Percentiles rank a stretch among this genome's conserved stretches.
phyloP scores from a whole-genome alignment of 225 moss, liverwort and hornwort genomes.

The Sphagnum contortum region DNA sequence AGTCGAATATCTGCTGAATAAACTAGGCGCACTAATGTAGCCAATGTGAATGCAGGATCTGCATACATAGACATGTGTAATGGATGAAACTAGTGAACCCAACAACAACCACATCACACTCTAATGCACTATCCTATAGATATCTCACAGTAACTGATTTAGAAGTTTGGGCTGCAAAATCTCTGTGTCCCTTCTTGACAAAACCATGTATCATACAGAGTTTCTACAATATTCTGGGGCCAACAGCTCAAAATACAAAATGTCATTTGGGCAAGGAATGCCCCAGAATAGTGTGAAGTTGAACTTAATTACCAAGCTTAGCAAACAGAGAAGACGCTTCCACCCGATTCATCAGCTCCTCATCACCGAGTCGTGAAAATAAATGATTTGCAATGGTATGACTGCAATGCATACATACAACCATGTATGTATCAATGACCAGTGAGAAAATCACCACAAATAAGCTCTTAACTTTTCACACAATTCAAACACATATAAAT shows the following conservation, averaged over 20 bases:
- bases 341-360: conserved; percentile 85
- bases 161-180: no score
- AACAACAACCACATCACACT: no score
- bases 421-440: background rate
- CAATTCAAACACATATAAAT: no score
- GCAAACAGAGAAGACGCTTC: conserved; percentile 94
- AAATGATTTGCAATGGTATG: conserved; percentile 79
- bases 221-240: no score
- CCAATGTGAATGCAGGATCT: conserved; percentile 82
- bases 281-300: background rate
- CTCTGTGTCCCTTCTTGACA: no score
- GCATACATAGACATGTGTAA: background rate
- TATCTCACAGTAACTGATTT: no score
- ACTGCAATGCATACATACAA: conserved; percentile 27
- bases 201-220: no score
- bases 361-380: conserved; percentile 84
- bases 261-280: no score
- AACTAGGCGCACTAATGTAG: conserved; percentile 55
- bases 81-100: no score
- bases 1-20: conserved; percentile 72
- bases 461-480: no score
- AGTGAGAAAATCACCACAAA: background rate
- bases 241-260: no score
- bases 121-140: no score
- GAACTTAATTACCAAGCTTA: conserved; percentile 61